Evolutionary conservation across 345 rosid genomes (phyloP).

Genomic region (Erucastrum elatum): DNA sequence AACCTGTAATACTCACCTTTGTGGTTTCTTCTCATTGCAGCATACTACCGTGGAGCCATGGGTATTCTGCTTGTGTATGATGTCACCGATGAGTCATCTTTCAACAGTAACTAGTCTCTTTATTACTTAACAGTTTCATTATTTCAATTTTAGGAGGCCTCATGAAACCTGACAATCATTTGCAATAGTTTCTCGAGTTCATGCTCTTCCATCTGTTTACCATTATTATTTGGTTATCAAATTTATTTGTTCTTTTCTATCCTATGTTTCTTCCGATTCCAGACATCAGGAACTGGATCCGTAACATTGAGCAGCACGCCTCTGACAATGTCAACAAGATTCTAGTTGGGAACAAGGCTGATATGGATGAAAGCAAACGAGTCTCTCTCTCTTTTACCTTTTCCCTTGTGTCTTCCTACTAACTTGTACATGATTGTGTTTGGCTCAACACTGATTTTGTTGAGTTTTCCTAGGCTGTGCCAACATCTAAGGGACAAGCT

Average conservation of each 20-base stretch:
- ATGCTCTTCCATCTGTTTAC: neutral
- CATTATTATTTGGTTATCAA: neutral
- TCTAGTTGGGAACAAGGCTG: constrained; percentile 97
- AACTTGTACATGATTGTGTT: neutral
- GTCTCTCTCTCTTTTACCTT: constrained; percentile 42
- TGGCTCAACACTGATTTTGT: neutral
- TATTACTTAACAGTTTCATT: neutral
- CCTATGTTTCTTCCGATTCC: neutral
- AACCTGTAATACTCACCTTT: neutral
- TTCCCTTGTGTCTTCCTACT: neutral
- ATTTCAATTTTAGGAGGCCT: no score
- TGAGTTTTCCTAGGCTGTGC: constrained; percentile 67
- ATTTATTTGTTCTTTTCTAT: neutral
- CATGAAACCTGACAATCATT: no score
- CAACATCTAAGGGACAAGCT: constrained; percentile 92
- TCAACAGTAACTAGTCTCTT: constrained; percentile 67
- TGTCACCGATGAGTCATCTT: constrained; percentile 78
- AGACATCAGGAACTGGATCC: constrained; percentile 99
- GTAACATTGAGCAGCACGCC: constrained; percentile 99
- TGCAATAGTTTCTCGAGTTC: no score
- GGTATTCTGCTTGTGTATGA: constrained; percentile 90
- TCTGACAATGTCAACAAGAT: constrained; percentile 99
- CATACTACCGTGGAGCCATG: constrained; percentile 99
- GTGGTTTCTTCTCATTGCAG: constrained; percentile 46
- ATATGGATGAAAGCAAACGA: constrained; percentile 99